Evolutionary conservation across 179 eudicot genomes (phyloP).

Genomic region (Nepenthes alata): DNA sequence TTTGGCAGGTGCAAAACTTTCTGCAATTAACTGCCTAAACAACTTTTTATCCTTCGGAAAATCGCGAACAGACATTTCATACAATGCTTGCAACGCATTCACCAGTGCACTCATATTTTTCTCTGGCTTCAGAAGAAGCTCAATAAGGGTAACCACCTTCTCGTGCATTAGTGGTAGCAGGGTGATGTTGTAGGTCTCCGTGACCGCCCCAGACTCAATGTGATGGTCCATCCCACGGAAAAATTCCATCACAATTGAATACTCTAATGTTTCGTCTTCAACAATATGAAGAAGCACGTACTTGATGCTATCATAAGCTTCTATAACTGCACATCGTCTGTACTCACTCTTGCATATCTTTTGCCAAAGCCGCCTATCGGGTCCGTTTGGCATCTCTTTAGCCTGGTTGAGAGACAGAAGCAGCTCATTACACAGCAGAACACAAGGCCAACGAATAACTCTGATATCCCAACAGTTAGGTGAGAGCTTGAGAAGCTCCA

Average conservation of each 20-base stretch:
- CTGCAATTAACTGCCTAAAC: conserved; percentile 30
- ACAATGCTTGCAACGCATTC: conserved; percentile 59
- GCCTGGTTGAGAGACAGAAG: conserved; percentile 76
- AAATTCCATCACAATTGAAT: conserved; percentile 38
- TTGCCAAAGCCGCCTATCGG: conserved; percentile 52
- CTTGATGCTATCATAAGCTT: conserved; percentile 71
- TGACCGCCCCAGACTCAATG: conserved; percentile 33
- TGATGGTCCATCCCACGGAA: conserved; percentile 49
- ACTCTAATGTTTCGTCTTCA: conserved; percentile 47
- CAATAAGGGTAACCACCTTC: conserved; percentile 44
- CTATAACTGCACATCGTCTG: conserved; percentile 75
- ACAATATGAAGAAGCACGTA: conserved; percentile 48
- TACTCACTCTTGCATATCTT: conserved; percentile 77
- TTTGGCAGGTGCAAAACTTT: conserved; percentile 45
- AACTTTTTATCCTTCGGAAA: conserved; percentile 38
- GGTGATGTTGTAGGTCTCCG: conserved; percentile 31
- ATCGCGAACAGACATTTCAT: conserved; percentile 63
- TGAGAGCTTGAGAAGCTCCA: conserved; percentile 71
- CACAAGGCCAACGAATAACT: conserved; percentile 94
- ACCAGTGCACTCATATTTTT: conserved; percentile 37
- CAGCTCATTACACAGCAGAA: conserved; percentile 76
- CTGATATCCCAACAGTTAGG: conserved; percentile 75
- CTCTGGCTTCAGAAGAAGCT: conserved; percentile 40
- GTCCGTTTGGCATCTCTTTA: conserved; percentile 26
- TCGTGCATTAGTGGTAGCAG: conserved; percentile 43